Percentiles rank a stretch among this genome's conserved stretches.
phyloP scores from a whole-genome alignment of 768 basidiomycete genomes.

The Leccinum broughii region DNA sequence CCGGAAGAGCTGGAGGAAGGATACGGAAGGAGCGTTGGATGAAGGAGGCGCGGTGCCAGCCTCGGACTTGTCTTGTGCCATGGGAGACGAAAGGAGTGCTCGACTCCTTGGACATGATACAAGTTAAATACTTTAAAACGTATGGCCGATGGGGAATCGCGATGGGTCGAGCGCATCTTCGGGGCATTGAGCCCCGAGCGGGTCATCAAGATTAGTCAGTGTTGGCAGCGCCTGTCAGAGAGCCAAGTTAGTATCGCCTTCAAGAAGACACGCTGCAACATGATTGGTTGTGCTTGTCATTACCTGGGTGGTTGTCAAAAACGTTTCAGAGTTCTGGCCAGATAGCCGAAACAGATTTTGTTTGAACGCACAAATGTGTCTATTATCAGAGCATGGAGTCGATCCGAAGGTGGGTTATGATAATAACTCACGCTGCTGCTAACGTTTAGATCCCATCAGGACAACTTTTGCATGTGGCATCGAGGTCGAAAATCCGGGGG shows the following conservation, averaged over 20 bases:
- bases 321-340: neutral
- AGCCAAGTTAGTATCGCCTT: neutral
- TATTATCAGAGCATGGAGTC: neutral
- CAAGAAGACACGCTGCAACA: neutral
- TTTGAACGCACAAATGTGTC: neutral
- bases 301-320: neutral
- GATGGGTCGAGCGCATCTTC: no score
- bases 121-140: neutral
- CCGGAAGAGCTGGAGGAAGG: slow-evolving; percentile 50
- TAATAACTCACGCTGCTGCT: neutral
- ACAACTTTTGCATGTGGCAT: neutral
- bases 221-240: neutral
- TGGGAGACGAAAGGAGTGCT: neutral
- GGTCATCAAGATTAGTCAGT: neutral
- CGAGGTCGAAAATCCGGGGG: no score
- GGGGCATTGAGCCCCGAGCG: neutral
- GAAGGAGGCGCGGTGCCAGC: slow-evolving; percentile 26
- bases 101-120: neutral
- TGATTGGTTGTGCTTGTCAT: neutral
- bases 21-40: slow-evolving; percentile 36
- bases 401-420: neutral
- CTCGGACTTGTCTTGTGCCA: neutral
- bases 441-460: neutral
- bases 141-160: neutral
- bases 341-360: no score